phyloP scores from a whole-genome alignment of 768 basidiomycete genomes.

The Pleurotus citrinopileatus region DNA sequence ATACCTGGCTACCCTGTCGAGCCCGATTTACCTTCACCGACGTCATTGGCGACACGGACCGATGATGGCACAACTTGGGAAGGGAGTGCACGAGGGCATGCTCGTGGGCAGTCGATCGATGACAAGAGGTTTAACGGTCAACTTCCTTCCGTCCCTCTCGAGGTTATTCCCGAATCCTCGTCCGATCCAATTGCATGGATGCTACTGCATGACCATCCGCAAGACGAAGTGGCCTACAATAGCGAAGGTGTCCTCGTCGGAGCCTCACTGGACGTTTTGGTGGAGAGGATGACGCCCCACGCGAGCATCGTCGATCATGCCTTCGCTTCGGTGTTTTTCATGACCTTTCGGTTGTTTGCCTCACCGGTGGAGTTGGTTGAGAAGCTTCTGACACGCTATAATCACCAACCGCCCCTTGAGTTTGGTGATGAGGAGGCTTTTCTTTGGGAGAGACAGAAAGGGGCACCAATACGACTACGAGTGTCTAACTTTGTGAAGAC shows the following conservation, averaged over 20 bases:
- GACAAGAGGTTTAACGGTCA: slow-evolving; percentile 56
- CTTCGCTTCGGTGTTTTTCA: slow-evolving; percentile 88
- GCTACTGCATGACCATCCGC: slow-evolving; percentile 74
- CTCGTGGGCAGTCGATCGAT: slow-evolving; percentile 35
- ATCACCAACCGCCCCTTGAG: slow-evolving; percentile 63
- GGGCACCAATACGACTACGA: slow-evolving; percentile 84
- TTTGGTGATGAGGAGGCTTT: slow-evolving; percentile 58
- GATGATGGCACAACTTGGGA: slow-evolving; percentile 63
- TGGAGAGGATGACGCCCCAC: slow-evolving; percentile 98
- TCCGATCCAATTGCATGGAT: slow-evolving; percentile 51
- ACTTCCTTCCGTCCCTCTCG: slow-evolving; percentile 46
- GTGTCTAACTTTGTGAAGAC: slow-evolving; percentile 91
- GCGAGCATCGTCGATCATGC: slow-evolving; percentile 86
- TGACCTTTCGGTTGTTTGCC: slow-evolving; percentile 92
- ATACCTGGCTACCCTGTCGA: slow-evolving; percentile 32
- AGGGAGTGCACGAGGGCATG: slow-evolving; percentile 37
- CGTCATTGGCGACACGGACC: slow-evolving; percentile 40
- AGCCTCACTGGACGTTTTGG: slow-evolving; percentile 82
- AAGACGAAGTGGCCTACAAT: slow-evolving; percentile 88
- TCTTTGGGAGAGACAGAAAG: slow-evolving; percentile 85
- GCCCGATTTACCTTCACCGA: slow-evolving; percentile 48
- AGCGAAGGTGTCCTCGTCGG: slow-evolving; percentile 87
- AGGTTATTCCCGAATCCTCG: slow-evolving; percentile 33
- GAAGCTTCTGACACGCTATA: slow-evolving; percentile 79
- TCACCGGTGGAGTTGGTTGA: slow-evolving; percentile 74